Evolutionary conservation across 2,329 filamentous ascomycete species (phyloP), one percentile per base, ranked within the genome.

Genomic region (Chalaropsis ovoidea): DNA sequence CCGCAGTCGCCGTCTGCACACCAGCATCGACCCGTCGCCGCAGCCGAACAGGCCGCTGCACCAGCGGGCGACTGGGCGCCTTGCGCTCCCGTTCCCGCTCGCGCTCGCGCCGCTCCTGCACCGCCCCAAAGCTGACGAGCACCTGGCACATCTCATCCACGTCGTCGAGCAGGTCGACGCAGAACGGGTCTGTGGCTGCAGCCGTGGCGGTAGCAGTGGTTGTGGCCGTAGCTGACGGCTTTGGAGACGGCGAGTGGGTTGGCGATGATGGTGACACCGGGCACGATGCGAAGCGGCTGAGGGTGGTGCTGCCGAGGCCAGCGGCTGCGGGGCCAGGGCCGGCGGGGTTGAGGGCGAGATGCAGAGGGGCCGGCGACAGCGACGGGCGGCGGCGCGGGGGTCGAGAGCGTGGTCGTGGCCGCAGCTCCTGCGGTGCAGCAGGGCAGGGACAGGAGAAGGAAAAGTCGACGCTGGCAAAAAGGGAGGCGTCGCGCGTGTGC

Each of bases 91-190:
- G 6, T 2, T 41, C 43, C 17, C 6, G 31, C 31, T 31, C 31
- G 3, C 52, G 6, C 4, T 41, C 43, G 35, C 43, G 61, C 24
- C 45, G 61, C 3, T 63, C 45, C 43, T 35, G 61, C n/a, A 63
- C 47, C 17, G 61, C 27, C 3, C 24, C 61, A n/a, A 63, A 63
- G 45, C 61, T 47, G 17, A 63, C 43, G 15, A 63, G 43, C 7
- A 49, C 61, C 15, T 52, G 61, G 11, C 27, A 49, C 61, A 63
- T 49, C 24, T 63, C 61, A 31, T 63, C 61, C 7, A 35, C 45
- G 15, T 49, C 43, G 41, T 43, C 35, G 43, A 22, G 24, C 15
- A 35, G 52, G 22, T 56, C 22, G 22, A 56, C 52, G 52, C 27
- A 17, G 52, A 56, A 56, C 11, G 1, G 22, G 52, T 19, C 52